phyloP scores from a whole-genome alignment of 108 stramenopile species.

The Pseudonitzschia delicatissima region DNA sequence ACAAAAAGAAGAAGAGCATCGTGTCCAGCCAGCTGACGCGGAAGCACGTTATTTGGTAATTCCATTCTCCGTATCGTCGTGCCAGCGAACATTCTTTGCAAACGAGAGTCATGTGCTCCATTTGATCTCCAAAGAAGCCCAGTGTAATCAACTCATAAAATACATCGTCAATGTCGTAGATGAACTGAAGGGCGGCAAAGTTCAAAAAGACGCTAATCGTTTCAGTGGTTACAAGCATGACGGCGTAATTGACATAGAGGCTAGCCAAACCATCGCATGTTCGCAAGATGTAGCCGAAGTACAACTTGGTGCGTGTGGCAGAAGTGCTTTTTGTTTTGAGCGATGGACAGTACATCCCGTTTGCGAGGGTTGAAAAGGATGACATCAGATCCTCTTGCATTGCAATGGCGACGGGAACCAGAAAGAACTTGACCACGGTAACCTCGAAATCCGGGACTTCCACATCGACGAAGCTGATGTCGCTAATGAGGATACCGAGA shows the following conservation, averaged over 20 bases:
- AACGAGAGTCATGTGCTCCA: background rate
- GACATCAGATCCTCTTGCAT: slow-evolving; percentile 58
- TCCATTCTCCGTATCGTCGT: background rate
- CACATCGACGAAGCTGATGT: background rate
- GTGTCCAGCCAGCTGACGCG: background rate
- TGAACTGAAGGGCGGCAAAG: slow-evolving; percentile 62
- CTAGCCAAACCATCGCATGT: slow-evolving; percentile 44
- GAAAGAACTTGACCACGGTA: slow-evolving; percentile 41
- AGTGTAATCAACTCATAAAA: slow-evolving; percentile 39
- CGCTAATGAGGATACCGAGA: background rate
- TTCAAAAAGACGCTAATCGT: slow-evolving; percentile 53
- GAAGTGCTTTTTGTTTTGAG: slow-evolving; percentile 25
- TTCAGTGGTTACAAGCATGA: slow-evolving; percentile 45
- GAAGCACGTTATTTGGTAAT: background rate
- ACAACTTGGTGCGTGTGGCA: slow-evolving; percentile 35
- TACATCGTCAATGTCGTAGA: slow-evolving; percentile 56
- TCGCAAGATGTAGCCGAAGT: slow-evolving; percentile 26
- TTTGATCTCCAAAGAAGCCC: slow-evolving; percentile 28
- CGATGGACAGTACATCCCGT: slow-evolving; percentile 28
- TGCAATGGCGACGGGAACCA: slow-evolving; percentile 52
- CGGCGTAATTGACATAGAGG: slow-evolving; percentile 43
- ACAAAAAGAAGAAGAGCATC: background rate
- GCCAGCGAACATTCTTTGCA: background rate
- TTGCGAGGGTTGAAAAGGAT: slow-evolving; percentile 38
- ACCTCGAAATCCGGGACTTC: too few relatives aligned